Percentiles rank a stretch among this genome's conserved stretches.
These are phyloP conservation scores for Solanum corneliomulleri DNA, from an alignment of 257 asterid genomes.

Conservation along the genomic window DNA sequence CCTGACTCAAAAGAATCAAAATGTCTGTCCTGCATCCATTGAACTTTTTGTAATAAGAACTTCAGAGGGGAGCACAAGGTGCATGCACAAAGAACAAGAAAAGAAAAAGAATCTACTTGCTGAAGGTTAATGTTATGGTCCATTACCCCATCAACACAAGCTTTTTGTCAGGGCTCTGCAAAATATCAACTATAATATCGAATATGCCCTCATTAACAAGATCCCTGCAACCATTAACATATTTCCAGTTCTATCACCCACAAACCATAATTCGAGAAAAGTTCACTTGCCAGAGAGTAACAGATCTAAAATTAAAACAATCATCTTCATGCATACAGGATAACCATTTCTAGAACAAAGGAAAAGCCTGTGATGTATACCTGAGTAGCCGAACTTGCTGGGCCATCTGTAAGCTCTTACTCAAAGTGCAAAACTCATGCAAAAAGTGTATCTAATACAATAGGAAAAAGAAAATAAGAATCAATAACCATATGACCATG, in stretches of 20 bases:
- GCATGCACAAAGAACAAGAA: background rate
- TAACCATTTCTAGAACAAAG: background rate
- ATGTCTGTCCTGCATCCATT: constrained; percentile 89
- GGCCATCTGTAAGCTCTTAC: constrained; percentile 91
- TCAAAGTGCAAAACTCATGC: constrained; percentile 82
- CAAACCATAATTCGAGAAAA: background rate
- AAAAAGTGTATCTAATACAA: constrained; percentile 55
- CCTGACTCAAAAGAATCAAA: constrained; percentile 74
- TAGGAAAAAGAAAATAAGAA: background rate
- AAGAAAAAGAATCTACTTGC: background rate
- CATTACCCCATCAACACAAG: constrained; percentile 86
- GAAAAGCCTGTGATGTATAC: constrained; percentile 19
- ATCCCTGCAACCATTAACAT: constrained; percentile 54
- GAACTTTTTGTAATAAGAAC: constrained; percentile 9
- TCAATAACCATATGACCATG: background rate
- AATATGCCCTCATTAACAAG: constrained; percentile 83
- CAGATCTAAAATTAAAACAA: background rate
- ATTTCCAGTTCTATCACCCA: background rate
- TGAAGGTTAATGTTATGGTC: constrained; percentile 2
- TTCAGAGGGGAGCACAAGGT: background rate
- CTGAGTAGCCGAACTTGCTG: constrained; percentile 83
- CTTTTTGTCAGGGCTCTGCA: constrained; percentile 70
- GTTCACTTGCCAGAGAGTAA: background rate
- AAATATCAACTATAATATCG: constrained; percentile 56
- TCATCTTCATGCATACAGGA: background rate